A percentile compares a stretch with the other conserved stretches of the same genome.
These are phyloP conservation scores for Tricholomella constricta DNA, from an alignment of 768 basidiomycete species.

Conservation along the genomic window DNA sequence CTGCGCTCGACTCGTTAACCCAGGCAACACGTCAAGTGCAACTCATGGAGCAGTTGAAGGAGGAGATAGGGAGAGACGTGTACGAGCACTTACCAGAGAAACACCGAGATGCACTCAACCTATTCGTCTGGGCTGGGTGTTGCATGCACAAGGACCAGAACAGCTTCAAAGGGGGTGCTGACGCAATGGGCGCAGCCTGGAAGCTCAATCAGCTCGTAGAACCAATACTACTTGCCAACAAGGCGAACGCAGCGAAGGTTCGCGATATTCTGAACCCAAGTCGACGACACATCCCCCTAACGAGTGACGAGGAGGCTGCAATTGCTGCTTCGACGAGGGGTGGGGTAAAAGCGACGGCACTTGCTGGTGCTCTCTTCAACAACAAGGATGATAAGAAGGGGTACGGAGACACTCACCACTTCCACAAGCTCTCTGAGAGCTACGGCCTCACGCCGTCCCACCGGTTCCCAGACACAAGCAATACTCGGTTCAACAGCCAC, in stretches of 20 bases:
- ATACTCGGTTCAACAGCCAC: slow-evolving; percentile 5
- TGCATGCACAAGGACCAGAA: slow-evolving; percentile 43
- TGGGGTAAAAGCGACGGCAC: slow-evolving; percentile 24
- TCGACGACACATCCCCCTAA: neutral
- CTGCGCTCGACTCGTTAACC: no score
- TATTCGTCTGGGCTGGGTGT: slow-evolving; percentile 40
- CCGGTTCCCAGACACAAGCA: slow-evolving; percentile 36
- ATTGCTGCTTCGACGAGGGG: slow-evolving; percentile 13
- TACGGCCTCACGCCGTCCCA: no score
- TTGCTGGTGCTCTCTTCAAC: slow-evolving; percentile 34
- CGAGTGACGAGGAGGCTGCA: neutral
- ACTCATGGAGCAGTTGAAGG: no score
- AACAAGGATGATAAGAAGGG: slow-evolving; percentile 41
- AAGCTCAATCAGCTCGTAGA: slow-evolving; percentile 23
- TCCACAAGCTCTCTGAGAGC: no score
- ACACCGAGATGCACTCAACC: slow-evolving; percentile 15
- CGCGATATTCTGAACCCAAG: neutral
- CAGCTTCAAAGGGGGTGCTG: slow-evolving; percentile 31
- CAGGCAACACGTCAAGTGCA: no score
- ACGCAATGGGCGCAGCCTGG: slow-evolving; percentile 25
- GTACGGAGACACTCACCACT: slow-evolving; percentile 25
- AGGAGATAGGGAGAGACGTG: slow-evolving; percentile 22
- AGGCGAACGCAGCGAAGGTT: slow-evolving; percentile 24
- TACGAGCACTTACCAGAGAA: slow-evolving; percentile 21
- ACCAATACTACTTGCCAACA: slow-evolving; percentile 31